phyloP scores from a whole-genome alignment of 768 basidiomycete genomes.

The Gymnopilus junonius region DNA sequence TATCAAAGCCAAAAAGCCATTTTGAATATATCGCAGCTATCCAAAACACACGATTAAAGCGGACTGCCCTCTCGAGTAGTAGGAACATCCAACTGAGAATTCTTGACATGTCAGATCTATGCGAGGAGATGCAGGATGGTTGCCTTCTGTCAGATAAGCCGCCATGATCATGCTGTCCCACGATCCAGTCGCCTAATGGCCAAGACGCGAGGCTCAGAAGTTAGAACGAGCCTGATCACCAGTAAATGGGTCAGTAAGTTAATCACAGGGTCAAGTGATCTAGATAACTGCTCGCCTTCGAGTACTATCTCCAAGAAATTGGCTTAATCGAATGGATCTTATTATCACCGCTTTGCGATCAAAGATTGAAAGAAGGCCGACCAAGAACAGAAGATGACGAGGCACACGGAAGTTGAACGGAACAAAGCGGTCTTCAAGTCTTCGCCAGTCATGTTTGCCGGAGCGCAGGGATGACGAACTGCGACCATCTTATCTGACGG shows the following conservation, averaged over 20 bases:
- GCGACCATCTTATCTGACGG: background rate
- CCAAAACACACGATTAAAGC: constrained; percentile 50
- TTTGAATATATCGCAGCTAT: constrained; percentile 36
- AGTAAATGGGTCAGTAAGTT: background rate
- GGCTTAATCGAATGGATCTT: background rate
- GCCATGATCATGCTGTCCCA: constrained; percentile 38
- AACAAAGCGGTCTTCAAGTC: background rate
- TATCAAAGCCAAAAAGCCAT: constrained; percentile 31
- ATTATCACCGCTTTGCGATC: constrained; percentile 10
- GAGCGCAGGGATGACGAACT: background rate
- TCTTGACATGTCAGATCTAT: constrained; percentile 43
- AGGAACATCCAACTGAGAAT: constrained; percentile 45
- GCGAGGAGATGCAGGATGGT: constrained; percentile 32
- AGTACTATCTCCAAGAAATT: background rate
- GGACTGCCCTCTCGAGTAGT: constrained; percentile 38
- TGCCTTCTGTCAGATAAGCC: constrained; percentile 38
- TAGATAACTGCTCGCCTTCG: background rate
- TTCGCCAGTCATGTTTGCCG: constrained; percentile 8
- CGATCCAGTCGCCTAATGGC: constrained; percentile 43
- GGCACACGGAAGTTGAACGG: constrained; percentile 14
- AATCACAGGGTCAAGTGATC: constrained; percentile 15
- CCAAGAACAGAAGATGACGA: constrained; percentile 13
- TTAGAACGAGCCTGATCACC: background rate
- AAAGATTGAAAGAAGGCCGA: constrained; percentile 10
- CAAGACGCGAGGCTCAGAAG: constrained; percentile 10